Conservation (phyloP, 495 filamentous ascomycete species). For the Xylaria acuta region DNA sequence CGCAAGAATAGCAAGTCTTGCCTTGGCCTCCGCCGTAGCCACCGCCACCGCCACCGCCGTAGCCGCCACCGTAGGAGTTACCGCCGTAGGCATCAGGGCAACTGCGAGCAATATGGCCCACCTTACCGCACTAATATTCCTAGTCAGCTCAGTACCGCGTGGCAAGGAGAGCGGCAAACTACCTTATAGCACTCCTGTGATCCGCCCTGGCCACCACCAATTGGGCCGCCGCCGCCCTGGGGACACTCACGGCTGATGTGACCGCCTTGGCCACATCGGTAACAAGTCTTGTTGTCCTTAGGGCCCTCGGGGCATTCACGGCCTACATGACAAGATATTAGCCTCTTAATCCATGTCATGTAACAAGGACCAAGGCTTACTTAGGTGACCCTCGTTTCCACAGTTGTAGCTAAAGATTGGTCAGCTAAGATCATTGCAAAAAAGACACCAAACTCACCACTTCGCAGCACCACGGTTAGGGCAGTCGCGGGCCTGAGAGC, state of each 20-base stretch:
- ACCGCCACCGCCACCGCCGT: constrained; percentile 44
- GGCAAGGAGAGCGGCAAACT: constrained; percentile 12
- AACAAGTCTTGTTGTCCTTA: constrained; percentile 93
- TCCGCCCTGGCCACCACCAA: constrained; percentile 42
- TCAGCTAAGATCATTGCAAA: constrained; percentile 37
- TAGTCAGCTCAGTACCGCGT: constrained; percentile 23
- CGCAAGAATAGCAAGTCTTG: constrained; percentile 96
- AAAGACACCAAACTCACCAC: constrained; percentile 65
- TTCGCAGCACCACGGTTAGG: constrained; percentile 91
- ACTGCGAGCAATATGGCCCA: constrained; percentile 97
- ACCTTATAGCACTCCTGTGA: constrained; percentile 89
- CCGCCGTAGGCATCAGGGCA: constrained; percentile 72
- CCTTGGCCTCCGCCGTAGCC: constrained; percentile 56
- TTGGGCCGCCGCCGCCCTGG: constrained; percentile 55
- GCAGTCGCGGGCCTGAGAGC: constrained; percentile 82
- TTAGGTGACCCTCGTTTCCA: constrained; percentile 83
- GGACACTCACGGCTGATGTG: constrained; percentile 95
- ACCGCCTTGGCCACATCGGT: constrained; percentile 84
- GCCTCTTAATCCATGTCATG: background rate
- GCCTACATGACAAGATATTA: constrained; percentile 52
- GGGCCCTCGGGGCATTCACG: constrained; percentile 89
- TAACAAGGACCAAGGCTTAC: constrained; percentile 54
- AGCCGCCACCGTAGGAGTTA: constrained; percentile 44
- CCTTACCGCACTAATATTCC: constrained; percentile 74
- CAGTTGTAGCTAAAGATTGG: constrained; percentile 52